phyloP scores from a whole-genome alignment of 2,329 filamentous ascomycete genomes.

The Colletotrichum abscissum region DNA sequence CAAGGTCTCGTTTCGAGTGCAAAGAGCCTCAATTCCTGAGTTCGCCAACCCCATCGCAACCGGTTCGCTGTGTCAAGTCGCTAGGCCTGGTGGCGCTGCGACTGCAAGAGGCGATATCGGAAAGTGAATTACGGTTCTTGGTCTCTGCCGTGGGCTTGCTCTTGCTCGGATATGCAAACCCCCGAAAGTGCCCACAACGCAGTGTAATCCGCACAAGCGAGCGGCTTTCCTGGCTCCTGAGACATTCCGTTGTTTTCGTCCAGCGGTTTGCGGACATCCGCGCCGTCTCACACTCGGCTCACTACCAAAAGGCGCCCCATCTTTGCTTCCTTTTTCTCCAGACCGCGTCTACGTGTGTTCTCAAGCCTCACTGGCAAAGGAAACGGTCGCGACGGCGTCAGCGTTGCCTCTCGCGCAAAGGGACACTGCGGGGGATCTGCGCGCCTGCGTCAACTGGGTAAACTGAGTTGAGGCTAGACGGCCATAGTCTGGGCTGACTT shows the following conservation, averaged over 20 bases:
- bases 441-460: conserved; percentile 2
- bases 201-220: background rate
- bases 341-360: background rate
- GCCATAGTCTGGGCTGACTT: conserved; percentile 19
- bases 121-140: conserved; percentile 21
- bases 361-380: background rate
- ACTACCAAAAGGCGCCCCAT: background rate
- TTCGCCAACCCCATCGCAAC: conserved; percentile 4
- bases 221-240: background rate
- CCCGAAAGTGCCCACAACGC: background rate
- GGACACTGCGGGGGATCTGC: conserved; percentile 29
- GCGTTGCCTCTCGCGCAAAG: conserved; percentile 4
- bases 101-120: background rate
- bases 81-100: background rate
- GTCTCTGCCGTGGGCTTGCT: background rate
- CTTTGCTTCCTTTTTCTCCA: background rate
- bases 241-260: conserved; percentile 14
- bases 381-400: background rate
- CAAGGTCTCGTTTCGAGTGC: background rate
- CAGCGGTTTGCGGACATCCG: background rate
- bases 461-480: conserved; percentile 31
- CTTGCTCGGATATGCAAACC: no score
- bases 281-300: background rate
- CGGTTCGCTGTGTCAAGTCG: background rate
- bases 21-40: conserved; percentile 18